These are phyloP conservation scores for Metahyphopichia silvanorum DNA, from an alignment of 805 yeast species.

Conservation along the genomic window DNA sequence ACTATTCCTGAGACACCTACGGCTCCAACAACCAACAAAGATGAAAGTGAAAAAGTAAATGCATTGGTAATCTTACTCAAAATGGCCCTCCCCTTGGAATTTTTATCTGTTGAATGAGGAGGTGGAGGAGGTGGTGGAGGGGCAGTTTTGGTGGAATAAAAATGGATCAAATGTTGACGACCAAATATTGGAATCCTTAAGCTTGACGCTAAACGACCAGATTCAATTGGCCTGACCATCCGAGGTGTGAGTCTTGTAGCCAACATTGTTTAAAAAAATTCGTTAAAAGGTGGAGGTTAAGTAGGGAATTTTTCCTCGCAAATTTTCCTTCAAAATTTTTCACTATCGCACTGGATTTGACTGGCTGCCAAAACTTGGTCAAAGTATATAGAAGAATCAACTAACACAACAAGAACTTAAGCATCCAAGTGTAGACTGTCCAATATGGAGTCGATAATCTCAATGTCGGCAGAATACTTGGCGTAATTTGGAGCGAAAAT, in stretches of 20 bases:
- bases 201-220: not conserved
- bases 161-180: not conserved
- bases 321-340: not conserved
- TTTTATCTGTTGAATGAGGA: conserved; percentile 30
- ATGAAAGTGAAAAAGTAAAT: conserved; percentile 58
- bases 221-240: conserved; percentile 1
- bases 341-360: not conserved
- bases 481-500: conserved; percentile 8
- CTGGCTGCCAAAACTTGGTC: not conserved
- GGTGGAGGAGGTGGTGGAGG: conserved; percentile 42
- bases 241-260: not conserved
- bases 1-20: conserved; percentile 65
- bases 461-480: conserved; percentile 16
- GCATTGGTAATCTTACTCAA: conserved; percentile 52
- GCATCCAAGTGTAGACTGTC: conserved; percentile 28
- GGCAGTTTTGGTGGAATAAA: conserved; percentile 17
- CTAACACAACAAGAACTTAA: conserved; percentile 5
- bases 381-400: not conserved
- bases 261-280: not conserved
- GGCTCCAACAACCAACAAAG: conserved; percentile 65
- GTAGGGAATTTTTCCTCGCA: not conserved
- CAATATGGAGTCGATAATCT: conserved; percentile 24
- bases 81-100: conserved; percentile 38
- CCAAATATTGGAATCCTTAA: not conserved
- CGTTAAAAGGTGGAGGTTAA: not conserved